Evolutionary conservation across 306 rosid species (phyloP).

Genomic region (Dryas alaskensis): DNA sequence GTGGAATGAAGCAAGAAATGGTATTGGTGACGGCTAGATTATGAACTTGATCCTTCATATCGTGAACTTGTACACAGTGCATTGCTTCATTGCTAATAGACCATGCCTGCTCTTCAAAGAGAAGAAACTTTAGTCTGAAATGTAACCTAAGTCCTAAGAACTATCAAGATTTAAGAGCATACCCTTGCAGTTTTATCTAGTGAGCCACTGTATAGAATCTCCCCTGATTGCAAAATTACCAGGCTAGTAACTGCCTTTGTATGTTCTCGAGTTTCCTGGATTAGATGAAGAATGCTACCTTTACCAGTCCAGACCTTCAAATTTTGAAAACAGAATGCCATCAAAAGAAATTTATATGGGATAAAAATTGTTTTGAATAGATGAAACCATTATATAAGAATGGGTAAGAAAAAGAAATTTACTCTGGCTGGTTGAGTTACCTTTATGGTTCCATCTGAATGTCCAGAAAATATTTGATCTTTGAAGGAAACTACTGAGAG

Average conservation of each 20-base stretch:
- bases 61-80: constrained; percentile 57
- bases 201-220: constrained; percentile 77
- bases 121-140: constrained; percentile 19
- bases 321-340: constrained; percentile 30
- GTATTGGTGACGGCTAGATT: constrained; percentile 48
- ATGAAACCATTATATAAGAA: neutral
- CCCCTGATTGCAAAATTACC: constrained; percentile 52
- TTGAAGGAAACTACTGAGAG: constrained; percentile 57
- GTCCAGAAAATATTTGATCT: constrained; percentile 74
- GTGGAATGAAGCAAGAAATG: constrained; percentile 67
- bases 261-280: constrained; percentile 72
- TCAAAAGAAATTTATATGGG: constrained; percentile 15
- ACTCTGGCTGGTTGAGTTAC: constrained; percentile 31
- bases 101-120: constrained; percentile 63
- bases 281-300: constrained; percentile 61
- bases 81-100: constrained; percentile 52
- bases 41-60: constrained; percentile 85
- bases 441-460: constrained; percentile 93
- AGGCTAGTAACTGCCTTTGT: constrained; percentile 70
- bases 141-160: constrained; percentile 6
- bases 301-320: constrained; percentile 73
- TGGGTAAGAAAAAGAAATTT: neutral
- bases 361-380: neutral
- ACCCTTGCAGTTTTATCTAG: constrained; percentile 78
- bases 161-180: constrained; percentile 6